Conservation (phyloP, 2,329 filamentous ascomycete species). For the Calonectria naviculata region DNA sequence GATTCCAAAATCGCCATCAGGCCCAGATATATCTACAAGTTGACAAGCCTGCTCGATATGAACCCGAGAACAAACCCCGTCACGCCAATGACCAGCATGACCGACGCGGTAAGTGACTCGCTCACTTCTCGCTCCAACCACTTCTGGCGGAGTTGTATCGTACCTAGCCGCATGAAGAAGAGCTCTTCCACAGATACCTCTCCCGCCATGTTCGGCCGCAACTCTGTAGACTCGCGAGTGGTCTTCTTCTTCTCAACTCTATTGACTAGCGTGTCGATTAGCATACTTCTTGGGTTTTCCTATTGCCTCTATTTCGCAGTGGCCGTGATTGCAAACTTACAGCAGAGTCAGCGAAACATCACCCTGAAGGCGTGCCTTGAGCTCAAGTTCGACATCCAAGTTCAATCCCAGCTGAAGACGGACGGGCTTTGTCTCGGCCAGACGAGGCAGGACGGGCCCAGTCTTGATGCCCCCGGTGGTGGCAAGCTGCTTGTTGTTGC, state of each 20-base stretch:
- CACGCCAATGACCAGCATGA: constrained; percentile 33
- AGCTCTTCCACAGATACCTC: constrained; percentile 31
- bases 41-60: constrained; percentile 27
- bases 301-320: background rate
- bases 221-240: constrained; percentile 25
- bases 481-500: constrained; percentile 34
- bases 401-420: constrained; percentile 31
- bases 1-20: background rate
- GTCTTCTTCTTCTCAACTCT: constrained; percentile 32
- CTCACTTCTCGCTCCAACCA: constrained; percentile 32
- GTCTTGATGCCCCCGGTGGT: constrained; percentile 30
- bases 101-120: constrained; percentile 29
- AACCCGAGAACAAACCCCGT: constrained; percentile 26
- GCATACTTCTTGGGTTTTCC: background rate
- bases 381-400: constrained; percentile 33
- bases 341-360: constrained; percentile 33
- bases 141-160: constrained; percentile 25
- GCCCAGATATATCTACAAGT: constrained; percentile 12
- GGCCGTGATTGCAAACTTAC: constrained; percentile 18
- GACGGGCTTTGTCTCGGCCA: constrained; percentile 34
- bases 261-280: constrained; percentile 24
- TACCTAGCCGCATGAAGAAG: constrained; percentile 33
- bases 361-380: constrained; percentile 32
- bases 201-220: constrained; percentile 24
- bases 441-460: constrained; percentile 25